Evolutionary conservation across 1,139 yeast genomes (phyloP).

Genomic region (Diutina neorugosa): DNA sequence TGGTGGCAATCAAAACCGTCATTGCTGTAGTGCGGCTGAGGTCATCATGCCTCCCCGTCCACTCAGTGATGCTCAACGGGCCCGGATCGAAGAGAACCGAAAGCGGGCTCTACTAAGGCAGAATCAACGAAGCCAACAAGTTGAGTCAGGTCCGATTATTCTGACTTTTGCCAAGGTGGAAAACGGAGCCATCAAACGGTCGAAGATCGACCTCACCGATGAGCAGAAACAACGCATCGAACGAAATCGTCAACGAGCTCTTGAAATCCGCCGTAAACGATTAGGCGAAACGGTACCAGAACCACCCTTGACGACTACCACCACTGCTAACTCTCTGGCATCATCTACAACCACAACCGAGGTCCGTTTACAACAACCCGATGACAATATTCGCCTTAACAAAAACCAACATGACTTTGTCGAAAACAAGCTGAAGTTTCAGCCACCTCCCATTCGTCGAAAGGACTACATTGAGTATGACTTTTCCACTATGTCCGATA

Average conservation of each 20-base stretch:
- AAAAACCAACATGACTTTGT: conserved; percentile 11
- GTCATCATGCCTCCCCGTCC: neutral
- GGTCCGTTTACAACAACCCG: conserved; percentile 8
- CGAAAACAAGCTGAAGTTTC: conserved; percentile 8
- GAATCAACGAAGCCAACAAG: conserved; percentile 1
- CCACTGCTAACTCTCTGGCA: neutral
- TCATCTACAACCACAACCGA: conserved; percentile 13
- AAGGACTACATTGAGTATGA: conserved; percentile 86
- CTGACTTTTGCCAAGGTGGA: neutral
- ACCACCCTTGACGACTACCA: neutral
- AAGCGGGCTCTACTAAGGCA: conserved; percentile 7
- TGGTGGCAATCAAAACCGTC: neutral
- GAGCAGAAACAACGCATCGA: conserved; percentile 45
- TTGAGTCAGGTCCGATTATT: neutral
- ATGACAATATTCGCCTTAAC: conserved; percentile 9
- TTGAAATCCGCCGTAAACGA: conserved; percentile 35
- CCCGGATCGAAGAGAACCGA: conserved; percentile 9
- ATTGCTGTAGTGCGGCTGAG: neutral
- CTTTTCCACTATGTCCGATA: conserved; percentile 78
- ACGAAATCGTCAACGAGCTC: conserved; percentile 45
- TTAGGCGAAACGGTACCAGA: conserved; percentile 18
- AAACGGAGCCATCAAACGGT: neutral
- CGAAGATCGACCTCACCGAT: conserved; percentile 24
- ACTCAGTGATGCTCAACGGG: neutral
- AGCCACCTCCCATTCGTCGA: conserved; percentile 35